phyloP scores from a whole-genome alignment of 768 basidiomycete genomes.

The Tremella yokohamensis region DNA sequence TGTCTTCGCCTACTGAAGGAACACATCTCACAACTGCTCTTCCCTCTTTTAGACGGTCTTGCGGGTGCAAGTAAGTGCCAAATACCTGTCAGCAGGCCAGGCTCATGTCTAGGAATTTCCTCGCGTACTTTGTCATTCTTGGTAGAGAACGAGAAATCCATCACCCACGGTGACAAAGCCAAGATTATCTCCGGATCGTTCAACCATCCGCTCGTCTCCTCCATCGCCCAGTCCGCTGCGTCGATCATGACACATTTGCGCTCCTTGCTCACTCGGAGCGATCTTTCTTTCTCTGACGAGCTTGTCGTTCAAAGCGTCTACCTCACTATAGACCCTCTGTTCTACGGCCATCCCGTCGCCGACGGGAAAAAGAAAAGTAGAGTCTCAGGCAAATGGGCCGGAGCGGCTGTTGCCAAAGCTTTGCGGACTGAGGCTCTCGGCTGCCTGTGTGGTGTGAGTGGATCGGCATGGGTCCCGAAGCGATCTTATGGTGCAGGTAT shows the following conservation, averaged over 20 bases:
- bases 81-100: neutral
- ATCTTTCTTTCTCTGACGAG: constrained; percentile 74
- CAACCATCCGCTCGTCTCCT: constrained; percentile 24
- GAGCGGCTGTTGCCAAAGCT: constrained; percentile 67
- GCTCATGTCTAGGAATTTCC: constrained; percentile 23
- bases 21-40: constrained; percentile 71
- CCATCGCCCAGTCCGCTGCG: constrained; percentile 66
- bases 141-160: constrained; percentile 16
- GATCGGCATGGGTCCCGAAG: no score
- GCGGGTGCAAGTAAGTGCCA: constrained; percentile 31
- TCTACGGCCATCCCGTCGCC: constrained; percentile 69
- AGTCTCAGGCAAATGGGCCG: constrained; percentile 56
- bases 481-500: constrained; percentile 60
- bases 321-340: constrained; percentile 90
- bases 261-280: constrained; percentile 65
- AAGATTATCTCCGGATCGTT: constrained; percentile 26
- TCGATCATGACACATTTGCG: constrained; percentile 72
- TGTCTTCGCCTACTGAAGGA: constrained; percentile 76
- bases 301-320: constrained; percentile 92
- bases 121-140: constrained; percentile 32
- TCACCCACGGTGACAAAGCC: constrained; percentile 9
- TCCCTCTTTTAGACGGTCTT: constrained; percentile 75
- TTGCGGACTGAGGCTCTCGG: constrained; percentile 76
- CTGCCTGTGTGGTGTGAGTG: constrained; percentile 75
- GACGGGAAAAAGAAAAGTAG: constrained; percentile 59